Evolutionary conservation across 1,139 yeast species (phyloP).

Genomic region (Hansenula sp.): DNA sequence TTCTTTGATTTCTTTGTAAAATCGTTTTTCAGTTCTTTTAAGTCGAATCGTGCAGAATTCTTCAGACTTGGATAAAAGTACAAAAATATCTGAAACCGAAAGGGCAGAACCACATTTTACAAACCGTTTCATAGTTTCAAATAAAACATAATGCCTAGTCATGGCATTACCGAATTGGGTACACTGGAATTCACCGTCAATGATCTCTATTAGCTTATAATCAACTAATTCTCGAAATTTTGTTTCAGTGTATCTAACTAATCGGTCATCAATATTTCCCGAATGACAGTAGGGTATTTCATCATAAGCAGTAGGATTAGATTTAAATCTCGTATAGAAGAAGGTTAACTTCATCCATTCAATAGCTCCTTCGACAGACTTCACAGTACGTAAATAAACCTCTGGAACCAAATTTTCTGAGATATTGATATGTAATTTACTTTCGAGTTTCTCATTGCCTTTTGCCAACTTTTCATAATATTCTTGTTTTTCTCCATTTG

Average conservation of each 20-base stretch:
- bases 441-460: constrained; percentile 46
- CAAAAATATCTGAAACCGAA: constrained; percentile 25
- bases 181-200: constrained; percentile 19
- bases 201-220: constrained; percentile 26
- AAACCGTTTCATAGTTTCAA: constrained; percentile 37
- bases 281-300: constrained; percentile 20
- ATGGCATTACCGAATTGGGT: constrained; percentile 41
- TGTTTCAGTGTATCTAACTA: constrained; percentile 28
- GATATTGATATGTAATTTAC: constrained; percentile 40
- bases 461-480: constrained; percentile 39
- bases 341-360: constrained; percentile 50
- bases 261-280: constrained; percentile 24
- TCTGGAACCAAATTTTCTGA: constrained; percentile 49
- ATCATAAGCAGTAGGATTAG: constrained; percentile 36
- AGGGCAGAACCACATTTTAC: constrained; percentile 18
- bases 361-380: constrained; percentile 35
- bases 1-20: constrained; percentile 37
- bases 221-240: constrained; percentile 28
- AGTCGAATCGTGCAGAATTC: constrained; percentile 38
- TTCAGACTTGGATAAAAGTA: constrained; percentile 28
- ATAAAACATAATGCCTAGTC: constrained; percentile 42
- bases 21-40: constrained; percentile 39
- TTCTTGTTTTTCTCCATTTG: constrained; percentile 32
- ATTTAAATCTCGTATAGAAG: constrained; percentile 40
- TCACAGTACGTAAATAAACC: constrained; percentile 39